Evolutionary conservation across 805 yeast genomes (phyloP), one percentile per base, ranked within the genome.

Genomic region (Cyberlindnera samutprakarnensis): DNA sequence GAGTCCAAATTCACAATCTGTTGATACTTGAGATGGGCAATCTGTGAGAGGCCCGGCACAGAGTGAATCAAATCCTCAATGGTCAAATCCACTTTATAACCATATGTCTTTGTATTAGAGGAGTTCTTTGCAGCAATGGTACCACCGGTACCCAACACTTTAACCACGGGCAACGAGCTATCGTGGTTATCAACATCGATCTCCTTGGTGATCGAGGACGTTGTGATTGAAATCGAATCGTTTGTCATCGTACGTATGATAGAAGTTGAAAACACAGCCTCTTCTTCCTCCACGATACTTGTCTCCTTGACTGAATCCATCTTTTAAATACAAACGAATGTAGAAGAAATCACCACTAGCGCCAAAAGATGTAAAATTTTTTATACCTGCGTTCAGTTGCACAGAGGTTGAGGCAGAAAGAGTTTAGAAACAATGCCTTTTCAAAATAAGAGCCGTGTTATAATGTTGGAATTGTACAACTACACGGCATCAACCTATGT

Each of bases 1-100:
- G 83, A 76, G 47, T 75, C 83, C 13, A 75, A 56, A 43, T 77
- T 77, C 41, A 73, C 65, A 25, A 77, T 61, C 45, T 77, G 83
- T 52, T 75, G 81, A 48, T 72, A 76, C 41, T 70, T 72, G 33
- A 76, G 57, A 36, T 68, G 70, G 42, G 81, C 75, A 5, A 73
- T 61, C n/a, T 56, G 47, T 1, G 79, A 66, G 19, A 77, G 61
- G 40, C 75, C 82, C 2, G 83, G 85, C 30, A 77, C 72, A 7
- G 69, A 53, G 21, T 61, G 57, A 31, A 76, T 53, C 42, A 73
- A 56, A 33, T 72, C 77, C 42, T 73, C 76, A 28, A 66, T 59
- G 16, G 75, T 65, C 35, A 72, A 53, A 42, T 69, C 78, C 2
- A 72, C 77, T 25, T 66, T 60, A 46, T 72, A 72, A 6, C 75